Base-by-base conservation (phyloP, 805 yeast genomes). In the Lipomyces sp. region DNA sequence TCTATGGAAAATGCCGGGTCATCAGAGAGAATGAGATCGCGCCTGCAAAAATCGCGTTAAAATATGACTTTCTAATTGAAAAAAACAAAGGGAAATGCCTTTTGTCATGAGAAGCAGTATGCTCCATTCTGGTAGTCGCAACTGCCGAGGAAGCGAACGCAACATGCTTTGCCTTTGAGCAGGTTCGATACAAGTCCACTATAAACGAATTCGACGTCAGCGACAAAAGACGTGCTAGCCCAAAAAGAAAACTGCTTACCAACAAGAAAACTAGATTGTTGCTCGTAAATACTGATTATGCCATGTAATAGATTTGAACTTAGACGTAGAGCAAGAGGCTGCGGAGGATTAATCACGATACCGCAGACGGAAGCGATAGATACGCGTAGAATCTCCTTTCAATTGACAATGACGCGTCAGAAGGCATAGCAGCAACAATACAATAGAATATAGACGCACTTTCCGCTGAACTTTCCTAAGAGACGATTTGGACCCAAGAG, bases 281-380 rank as follows among this genome's bases (percentile, higher is more conserved):
- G 63, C 28, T 42, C 50, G 35, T 46, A 57, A 24, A 60, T 59
- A 14, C 49, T 43, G 29, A 54, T 50, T 7, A 58, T 45, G 6
- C 63, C 63, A 24, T 42, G 56, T 43, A 60, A 38, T 40, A 60
- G 43, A 32, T 43, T 51, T n/a, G 64, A 59, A 34, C 62, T 61
- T 3, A 60, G 53, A 10, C 63, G 55, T 5, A 60, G 52, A 11
- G 63, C 63, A 23, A 60, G 39, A n/a, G 63, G 63, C 37, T 55
- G 59, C 10, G 63, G 55, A 8, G 63, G 64, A 43, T 46, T 40
- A 19, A 52, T 48, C 8, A 60, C 45, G 14, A 49, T 18, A 16
- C 39, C 35, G 43, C 63, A 60, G 11, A 63, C 61, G 8, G 41
- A 47, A 2, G 60, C 51, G 26, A 60, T 59, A 18, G 60, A 49